Percentiles rank a stretch among this genome's conserved stretches.
Conservation (phyloP, 192 early-diverging fungal genomes). For the Gaertneriomyces semiglobifer region DNA sequence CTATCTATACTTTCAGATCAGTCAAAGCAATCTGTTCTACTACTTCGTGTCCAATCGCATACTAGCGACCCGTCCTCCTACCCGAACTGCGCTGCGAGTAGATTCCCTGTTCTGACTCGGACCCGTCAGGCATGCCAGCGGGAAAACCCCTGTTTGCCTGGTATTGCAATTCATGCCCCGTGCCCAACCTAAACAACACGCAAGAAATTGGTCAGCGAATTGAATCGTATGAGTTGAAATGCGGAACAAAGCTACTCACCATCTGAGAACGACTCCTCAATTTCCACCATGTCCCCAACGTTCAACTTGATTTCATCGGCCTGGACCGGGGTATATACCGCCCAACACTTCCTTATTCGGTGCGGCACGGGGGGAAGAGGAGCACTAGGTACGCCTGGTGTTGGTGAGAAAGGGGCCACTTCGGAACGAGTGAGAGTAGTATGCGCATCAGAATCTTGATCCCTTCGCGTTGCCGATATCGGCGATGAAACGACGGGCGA, state of each 20-base stretch:
- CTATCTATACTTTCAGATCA: no score
- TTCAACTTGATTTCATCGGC: conserved; percentile 24
- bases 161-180: neutral
- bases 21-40: no score
- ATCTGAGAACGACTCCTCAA: conserved; percentile 27
- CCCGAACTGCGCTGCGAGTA: no score
- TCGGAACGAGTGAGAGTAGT: no score
- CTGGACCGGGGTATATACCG: conserved; percentile 18
- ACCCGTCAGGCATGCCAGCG: conserved; percentile 20
- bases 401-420: no score
- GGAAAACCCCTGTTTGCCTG: conserved; percentile 19
- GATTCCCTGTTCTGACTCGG: neutral
- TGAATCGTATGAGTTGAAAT: neutral
- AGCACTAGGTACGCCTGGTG: no score
- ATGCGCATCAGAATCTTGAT: no score
- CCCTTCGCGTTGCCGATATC: no score
- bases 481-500: neutral
- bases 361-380: no score
- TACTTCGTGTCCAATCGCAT: no score
- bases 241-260: conserved; percentile 11
- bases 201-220: neutral
- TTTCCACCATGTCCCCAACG: conserved; percentile 27
- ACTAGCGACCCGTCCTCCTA: no score
- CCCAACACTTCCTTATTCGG: conserved; percentile 21
- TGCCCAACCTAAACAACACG: conserved; percentile 17